These are phyloP conservation scores for Eucalyptus sp. DNA, from an alignment of 345 rosid species.

Conservation along the genomic window DNA sequence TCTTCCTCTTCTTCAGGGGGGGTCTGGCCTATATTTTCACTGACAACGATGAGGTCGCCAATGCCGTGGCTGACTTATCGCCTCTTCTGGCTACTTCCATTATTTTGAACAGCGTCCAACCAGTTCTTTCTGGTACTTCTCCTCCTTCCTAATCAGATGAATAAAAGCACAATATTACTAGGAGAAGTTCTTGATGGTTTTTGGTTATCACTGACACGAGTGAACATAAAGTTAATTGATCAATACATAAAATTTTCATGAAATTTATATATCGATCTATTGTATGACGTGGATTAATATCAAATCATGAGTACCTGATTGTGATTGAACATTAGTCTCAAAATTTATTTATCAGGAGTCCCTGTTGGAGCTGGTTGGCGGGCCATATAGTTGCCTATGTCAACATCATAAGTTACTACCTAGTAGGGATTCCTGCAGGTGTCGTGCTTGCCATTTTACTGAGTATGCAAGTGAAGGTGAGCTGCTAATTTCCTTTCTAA, in stretches of 20 bases:
- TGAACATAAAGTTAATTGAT: neutral
- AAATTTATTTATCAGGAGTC: conserved; percentile 29
- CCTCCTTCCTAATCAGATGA: neutral
- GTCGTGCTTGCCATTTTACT: conserved; percentile 33
- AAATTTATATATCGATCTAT: neutral
- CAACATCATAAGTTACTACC: conserved; percentile 57
- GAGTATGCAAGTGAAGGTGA: conserved; percentile 45
- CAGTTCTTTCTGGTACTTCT: conserved; percentile 63
- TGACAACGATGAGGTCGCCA: conserved; percentile 26
- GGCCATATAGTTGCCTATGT: conserved; percentile 47
- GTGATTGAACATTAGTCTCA: neutral
- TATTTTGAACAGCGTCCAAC: conserved; percentile 66
- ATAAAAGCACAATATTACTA: neutral
- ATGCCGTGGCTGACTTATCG: conserved; percentile 49
- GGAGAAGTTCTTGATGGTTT: neutral
- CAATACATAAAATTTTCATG: neutral
- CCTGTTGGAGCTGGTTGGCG: conserved; percentile 68
- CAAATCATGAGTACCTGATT: neutral
- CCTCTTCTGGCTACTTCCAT: conserved; percentile 59
- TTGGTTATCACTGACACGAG: neutral
- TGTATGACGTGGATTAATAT: neutral
- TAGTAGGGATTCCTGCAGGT: conserved; percentile 58
- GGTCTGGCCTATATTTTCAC: conserved; percentile 59
- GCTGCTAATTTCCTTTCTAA: neutral
- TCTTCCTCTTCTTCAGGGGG: conserved; percentile 41